Percentiles rank a stretch among this genome's conserved stretches.
These are phyloP conservation scores for Arthrobotrys iridis DNA, from an alignment of 2,329 filamentous ascomycete species.

Conservation along the genomic window DNA sequence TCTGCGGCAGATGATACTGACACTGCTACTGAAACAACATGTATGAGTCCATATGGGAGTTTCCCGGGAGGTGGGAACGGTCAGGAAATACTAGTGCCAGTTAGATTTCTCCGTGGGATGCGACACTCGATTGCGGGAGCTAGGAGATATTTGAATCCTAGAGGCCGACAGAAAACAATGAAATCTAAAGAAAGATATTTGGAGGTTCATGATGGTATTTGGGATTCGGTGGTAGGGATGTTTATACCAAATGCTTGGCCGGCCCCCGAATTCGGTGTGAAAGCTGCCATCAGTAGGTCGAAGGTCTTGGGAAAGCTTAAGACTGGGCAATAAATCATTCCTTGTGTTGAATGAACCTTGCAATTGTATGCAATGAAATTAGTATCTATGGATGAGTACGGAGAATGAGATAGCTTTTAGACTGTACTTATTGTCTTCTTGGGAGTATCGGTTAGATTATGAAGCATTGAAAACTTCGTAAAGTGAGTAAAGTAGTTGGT, in stretches of 20 bases:
- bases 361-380: no score
- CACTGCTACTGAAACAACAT: conserved; percentile 14
- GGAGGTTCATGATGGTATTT: conserved; percentile 39
- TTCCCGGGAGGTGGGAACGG: neutral
- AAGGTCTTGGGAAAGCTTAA: neutral
- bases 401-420: no score
- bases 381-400: no score
- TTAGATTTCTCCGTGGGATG: neutral
- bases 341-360: neutral
- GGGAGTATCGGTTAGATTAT: no score
- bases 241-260: conserved; percentile 48
- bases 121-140: neutral
- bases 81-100: neutral
- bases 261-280: conserved; percentile 1
- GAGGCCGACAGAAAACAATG: neutral
- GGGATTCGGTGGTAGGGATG: conserved; percentile 20
- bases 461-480: no score
- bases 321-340: neutral
- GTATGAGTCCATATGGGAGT: conserved; percentile 30
- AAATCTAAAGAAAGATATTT: conserved; percentile 30
- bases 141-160: neutral
- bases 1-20: neutral
- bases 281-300: conserved; percentile 22
- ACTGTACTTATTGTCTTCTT: no score
- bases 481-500: no score